Evolutionary conservation across 208 protist species (phyloP).

Genomic region (Leishmania martiniquensis): DNA sequence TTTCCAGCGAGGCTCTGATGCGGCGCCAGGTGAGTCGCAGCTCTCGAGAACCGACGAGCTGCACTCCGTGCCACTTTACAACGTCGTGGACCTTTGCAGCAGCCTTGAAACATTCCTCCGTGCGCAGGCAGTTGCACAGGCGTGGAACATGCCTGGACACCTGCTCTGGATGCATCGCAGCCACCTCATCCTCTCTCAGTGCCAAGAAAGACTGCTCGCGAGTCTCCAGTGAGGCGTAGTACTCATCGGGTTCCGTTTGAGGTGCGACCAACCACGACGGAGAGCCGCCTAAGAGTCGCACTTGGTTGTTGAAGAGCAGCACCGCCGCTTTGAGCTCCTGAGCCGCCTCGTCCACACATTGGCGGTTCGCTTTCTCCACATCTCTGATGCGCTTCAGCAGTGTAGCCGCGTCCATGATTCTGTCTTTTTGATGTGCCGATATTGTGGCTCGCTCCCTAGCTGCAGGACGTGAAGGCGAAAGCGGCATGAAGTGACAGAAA

Average conservation of each 20-base stretch:
- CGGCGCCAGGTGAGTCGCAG: slow-evolving; percentile 21
- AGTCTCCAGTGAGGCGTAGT: neutral
- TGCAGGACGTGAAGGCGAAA: neutral
- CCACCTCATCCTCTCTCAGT: slow-evolving; percentile 7
- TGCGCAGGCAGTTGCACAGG: slow-evolving; percentile 9
- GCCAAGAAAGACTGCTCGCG: neutral
- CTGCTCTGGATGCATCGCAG: slow-evolving; percentile 1
- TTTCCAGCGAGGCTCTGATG: slow-evolving; percentile 16
- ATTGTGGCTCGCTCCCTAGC: neutral
- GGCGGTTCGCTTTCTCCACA: slow-evolving; percentile 14
- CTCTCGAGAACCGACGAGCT: neutral
- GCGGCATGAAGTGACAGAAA: neutral
- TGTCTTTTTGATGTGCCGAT: neutral
- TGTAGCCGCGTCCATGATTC: slow-evolving; percentile 22
- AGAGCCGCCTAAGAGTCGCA: slow-evolving; percentile 17
- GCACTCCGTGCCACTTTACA: neutral
- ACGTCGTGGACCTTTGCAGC: neutral
- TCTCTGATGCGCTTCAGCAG: slow-evolving; percentile 10
- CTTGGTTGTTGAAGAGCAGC: slow-evolving; percentile 24
- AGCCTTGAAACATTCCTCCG: slow-evolving; percentile 2
- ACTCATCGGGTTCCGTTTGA: neutral
- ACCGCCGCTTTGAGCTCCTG: slow-evolving; percentile 9
- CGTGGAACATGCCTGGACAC: neutral
- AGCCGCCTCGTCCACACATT: slow-evolving; percentile 11
- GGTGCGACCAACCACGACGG: slow-evolving; percentile 1